Evolutionary conservation across 805 yeast species (phyloP).

Genomic region (Kodamaea lidongshanica): DNA sequence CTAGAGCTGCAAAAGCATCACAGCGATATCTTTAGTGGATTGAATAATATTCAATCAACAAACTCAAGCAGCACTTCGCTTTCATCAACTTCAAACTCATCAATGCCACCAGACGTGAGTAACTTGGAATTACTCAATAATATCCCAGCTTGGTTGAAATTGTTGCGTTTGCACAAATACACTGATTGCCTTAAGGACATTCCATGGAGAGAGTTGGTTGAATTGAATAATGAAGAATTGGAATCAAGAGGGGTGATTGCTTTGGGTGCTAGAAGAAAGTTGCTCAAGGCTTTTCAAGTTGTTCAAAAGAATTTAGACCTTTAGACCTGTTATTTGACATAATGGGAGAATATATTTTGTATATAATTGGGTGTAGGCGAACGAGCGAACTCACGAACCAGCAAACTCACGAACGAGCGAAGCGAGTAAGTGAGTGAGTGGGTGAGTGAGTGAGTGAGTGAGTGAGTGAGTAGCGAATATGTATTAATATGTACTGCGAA

Average conservation of each 20-base stretch:
- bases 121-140: conserved; percentile 53
- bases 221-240: conserved; percentile 60
- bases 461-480: not conserved
- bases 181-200: conserved; percentile 73
- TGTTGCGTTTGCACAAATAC: conserved; percentile 87
- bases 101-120: conserved; percentile 40
- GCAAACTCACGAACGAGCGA: not conserved
- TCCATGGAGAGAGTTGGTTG: conserved; percentile 74
- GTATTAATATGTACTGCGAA: not conserved
- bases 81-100: conserved; percentile 12
- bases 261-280: conserved; percentile 90
- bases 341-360: conserved; percentile 2
- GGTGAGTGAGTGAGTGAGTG: no score
- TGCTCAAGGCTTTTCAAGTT: conserved; percentile 83
- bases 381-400: not conserved
- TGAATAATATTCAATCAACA: conserved; percentile 7
- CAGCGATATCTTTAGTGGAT: conserved; percentile 4
- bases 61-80: conserved; percentile 8
- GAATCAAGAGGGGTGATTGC: conserved; percentile 84
- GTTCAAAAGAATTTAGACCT: conserved; percentile 39
- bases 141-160: conserved; percentile 88
- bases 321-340: conserved; percentile 9
- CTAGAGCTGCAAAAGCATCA: conserved; percentile 5
- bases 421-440: not conserved
- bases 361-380: not conserved